Evolutionary conservation across 2,329 filamentous ascomycete genomes (phyloP).

Genomic region (Microcyclospora pomicola): DNA sequence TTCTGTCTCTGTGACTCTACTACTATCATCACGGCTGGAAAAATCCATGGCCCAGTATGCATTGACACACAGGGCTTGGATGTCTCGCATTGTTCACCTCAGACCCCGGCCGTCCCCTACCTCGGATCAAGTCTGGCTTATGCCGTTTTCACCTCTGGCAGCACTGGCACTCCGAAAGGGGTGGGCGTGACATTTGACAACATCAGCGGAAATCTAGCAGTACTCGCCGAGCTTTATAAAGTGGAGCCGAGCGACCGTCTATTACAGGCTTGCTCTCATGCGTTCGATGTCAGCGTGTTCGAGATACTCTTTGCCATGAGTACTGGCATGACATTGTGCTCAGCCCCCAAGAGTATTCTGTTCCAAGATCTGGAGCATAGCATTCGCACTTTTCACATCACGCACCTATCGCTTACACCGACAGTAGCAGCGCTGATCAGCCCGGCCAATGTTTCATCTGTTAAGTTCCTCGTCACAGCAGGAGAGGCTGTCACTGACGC

Average conservation of each 20-base stretch:
- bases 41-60: not conserved
- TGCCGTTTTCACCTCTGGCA: constrained; percentile 72
- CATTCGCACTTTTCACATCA: constrained; percentile 51
- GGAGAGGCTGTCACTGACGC: constrained; percentile 66
- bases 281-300: constrained; percentile 78
- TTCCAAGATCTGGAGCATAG: constrained; percentile 57
- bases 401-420: constrained; percentile 74
- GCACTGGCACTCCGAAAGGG: constrained; percentile 67
- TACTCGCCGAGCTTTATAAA: constrained; percentile 54
- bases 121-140: constrained; percentile 47
- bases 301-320: constrained; percentile 81
- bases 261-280: constrained; percentile 70
- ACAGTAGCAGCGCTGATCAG: constrained; percentile 67
- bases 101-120: constrained; percentile 27
- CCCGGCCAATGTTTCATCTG: constrained; percentile 52
- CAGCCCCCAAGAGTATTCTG: constrained; percentile 58
- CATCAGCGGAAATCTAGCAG: constrained; percentile 59
- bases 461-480: constrained; percentile 65
- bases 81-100: constrained; percentile 17
- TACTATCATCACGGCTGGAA: constrained; percentile 1
- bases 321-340: constrained; percentile 63
- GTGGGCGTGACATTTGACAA: constrained; percentile 66
- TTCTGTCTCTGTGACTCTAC: constrained; percentile 30
- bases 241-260: constrained; percentile 41
- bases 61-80: constrained; percentile 22